A percentile compares a stretch with the other conserved stretches of the same genome.
Evolutionary conservation across 2,329 filamentous ascomycete species (phyloP).

Genomic region (Colletotrichum abscissum): DNA sequence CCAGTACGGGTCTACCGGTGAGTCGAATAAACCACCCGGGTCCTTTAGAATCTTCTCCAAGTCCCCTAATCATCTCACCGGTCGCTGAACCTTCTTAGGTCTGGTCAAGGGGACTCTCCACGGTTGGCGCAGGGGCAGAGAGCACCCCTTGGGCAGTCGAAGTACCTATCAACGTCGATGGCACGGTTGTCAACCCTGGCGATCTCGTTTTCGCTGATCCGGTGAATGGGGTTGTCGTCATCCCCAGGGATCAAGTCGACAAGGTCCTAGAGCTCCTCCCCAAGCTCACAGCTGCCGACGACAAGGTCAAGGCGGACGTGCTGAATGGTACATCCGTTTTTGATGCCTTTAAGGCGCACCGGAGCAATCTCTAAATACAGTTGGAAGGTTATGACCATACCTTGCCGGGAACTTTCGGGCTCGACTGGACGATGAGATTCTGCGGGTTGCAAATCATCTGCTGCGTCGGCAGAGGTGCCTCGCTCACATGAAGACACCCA

Average conservation of each 20-base stretch:
- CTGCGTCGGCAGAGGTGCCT: no score
- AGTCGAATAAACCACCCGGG: conserved; percentile 41
- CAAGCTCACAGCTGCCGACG: conserved; percentile 60
- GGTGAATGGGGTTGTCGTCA: conserved; percentile 75
- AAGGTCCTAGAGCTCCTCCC: conserved; percentile 72
- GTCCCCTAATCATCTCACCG: background rate
- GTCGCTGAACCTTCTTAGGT: conserved; percentile 49
- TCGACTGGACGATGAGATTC: background rate
- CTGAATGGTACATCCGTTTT: conserved; percentile 68
- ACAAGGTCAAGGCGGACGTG: conserved; percentile 74
- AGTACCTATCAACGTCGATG: conserved; percentile 56
- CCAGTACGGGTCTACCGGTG: conserved; percentile 66
- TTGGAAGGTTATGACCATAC: background rate
- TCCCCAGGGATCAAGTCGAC: conserved; percentile 70
- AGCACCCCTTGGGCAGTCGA: conserved; percentile 66
- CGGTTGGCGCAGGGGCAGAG: conserved; percentile 67
- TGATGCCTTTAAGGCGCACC: conserved; percentile 73
- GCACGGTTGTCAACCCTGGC: conserved; percentile 59
- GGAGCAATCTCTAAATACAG: conserved; percentile 47
- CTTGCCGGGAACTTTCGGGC: background rate
- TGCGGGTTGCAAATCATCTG: background rate
- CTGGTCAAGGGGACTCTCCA: conserved; percentile 67
- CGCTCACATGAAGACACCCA: background rate
- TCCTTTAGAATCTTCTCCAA: background rate
- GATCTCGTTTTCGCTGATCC: conserved; percentile 79